phyloP scores from a whole-genome alignment of 2,329 filamentous ascomycete species.

The Fusarium papillatum region DNA sequence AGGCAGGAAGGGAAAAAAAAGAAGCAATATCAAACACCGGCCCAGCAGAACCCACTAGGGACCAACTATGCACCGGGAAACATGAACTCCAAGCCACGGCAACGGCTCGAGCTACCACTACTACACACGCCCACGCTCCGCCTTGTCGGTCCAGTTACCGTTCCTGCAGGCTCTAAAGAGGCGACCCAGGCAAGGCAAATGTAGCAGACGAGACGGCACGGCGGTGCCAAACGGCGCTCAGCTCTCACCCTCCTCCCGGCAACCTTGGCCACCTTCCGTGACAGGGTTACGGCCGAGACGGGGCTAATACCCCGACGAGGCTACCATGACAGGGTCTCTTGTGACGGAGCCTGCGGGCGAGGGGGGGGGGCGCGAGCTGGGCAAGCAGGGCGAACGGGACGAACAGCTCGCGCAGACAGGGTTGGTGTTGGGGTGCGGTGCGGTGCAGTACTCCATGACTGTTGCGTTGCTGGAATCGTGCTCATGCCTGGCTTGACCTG shows the following conservation, averaged over 20 bases:
- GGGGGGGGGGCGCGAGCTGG: conserved; percentile 41
- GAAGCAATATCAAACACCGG: conserved; percentile 39
- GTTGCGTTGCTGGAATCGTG: conserved; percentile 20
- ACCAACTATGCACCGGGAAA: conserved; percentile 24
- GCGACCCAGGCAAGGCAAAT: conserved; percentile 14
- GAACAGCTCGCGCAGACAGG: conserved; percentile 38
- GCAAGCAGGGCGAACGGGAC: conserved; percentile 41
- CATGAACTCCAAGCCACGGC: conserved; percentile 34
- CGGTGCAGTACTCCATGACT: not conserved
- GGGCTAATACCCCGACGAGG: conserved; percentile 43
- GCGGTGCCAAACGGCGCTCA: conserved; percentile 27
- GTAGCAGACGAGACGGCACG: conserved; percentile 15
- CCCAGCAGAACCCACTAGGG: conserved; percentile 31
- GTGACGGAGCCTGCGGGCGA: conserved; percentile 36
- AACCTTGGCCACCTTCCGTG: conserved; percentile 44
- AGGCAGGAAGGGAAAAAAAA: conserved; percentile 4
- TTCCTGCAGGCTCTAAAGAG: conserved; percentile 33
- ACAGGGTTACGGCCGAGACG: conserved; percentile 46
- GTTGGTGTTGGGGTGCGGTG: conserved; percentile 24
- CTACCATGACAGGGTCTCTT: conserved; percentile 40
- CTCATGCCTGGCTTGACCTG: conserved; percentile 28
- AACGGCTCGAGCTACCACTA: conserved; percentile 36
- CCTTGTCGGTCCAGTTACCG: conserved; percentile 27
- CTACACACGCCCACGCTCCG: not conserved
- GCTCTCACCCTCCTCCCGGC: conserved; percentile 31